Percentiles rank a stretch among this genome's conserved stretches.
phyloP scores from a whole-genome alignment of 2,329 filamentous ascomycete genomes.

The Xylariaceae sp. region DNA sequence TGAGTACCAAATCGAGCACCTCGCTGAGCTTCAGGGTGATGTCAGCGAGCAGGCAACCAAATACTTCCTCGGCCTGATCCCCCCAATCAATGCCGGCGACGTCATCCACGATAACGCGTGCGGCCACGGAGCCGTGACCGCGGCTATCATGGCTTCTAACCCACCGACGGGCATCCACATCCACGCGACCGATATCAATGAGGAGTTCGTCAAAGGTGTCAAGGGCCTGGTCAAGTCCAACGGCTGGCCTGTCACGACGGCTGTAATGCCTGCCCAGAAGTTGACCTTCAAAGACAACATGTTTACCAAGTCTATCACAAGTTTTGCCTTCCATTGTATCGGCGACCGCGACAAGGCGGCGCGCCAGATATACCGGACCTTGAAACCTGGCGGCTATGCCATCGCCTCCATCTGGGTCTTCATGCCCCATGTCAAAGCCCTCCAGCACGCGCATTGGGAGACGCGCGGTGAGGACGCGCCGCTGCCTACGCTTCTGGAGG shows the following conservation, averaged over 20 bases:
- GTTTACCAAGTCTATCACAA: constrained; percentile 15
- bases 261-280: constrained; percentile 9
- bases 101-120: constrained; percentile 13
- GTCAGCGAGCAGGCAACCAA: constrained; percentile 9
- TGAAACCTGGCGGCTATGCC: constrained; percentile 15
- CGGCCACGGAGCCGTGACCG: constrained; percentile 8
- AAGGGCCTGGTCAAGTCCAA: not conserved
- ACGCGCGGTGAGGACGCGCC: constrained; percentile 14
- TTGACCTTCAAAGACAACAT: constrained; percentile 9
- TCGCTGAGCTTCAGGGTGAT: constrained; percentile 11
- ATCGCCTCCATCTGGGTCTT: constrained; percentile 12
- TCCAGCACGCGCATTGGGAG: constrained; percentile 17
- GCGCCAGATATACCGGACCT: constrained; percentile 10
- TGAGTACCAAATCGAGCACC: constrained; percentile 11
- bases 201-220: not conserved
- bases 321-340: constrained; percentile 14
- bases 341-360: constrained; percentile 12
- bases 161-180: constrained; percentile 9
- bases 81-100: constrained; percentile 3
- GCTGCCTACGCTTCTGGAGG: constrained; percentile 2
- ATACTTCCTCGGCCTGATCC: constrained; percentile 2
- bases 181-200: constrained; percentile 8
- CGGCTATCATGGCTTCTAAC: constrained; percentile 4
- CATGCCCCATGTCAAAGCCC: constrained; percentile 16
- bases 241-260: not conserved